phyloP scores from a whole-genome alignment of 192 early-diverging fungal species.

The Linderina pennispora region DNA sequence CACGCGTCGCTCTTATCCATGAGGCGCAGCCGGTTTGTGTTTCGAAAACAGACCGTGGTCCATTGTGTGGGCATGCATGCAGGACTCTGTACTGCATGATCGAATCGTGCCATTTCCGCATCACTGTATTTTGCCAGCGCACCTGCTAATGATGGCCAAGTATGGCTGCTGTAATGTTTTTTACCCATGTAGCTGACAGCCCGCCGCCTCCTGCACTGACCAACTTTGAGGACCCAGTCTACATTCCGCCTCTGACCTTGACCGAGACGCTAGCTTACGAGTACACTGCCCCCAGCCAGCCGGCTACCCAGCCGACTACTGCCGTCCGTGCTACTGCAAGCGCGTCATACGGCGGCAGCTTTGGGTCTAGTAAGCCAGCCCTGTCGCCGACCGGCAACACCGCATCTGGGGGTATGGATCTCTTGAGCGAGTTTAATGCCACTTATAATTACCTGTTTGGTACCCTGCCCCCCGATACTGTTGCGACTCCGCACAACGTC shows the following conservation, averaged over 20 bases:
- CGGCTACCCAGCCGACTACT: constrained; percentile 1
- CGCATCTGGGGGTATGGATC: constrained; percentile 3
- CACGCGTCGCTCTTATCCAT: neutral
- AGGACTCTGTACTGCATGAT: too few species aligned
- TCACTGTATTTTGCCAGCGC: too few species aligned
- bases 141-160: too few species aligned
- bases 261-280: constrained; percentile 38
- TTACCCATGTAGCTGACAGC: constrained; percentile 41
- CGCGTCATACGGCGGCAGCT: constrained; percentile 1
- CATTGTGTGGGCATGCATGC: too few species aligned
- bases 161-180: neutral
- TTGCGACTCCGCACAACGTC: neutral
- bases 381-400: neutral
- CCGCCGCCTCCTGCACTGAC: constrained; percentile 35
- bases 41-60: too few species aligned
- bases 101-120: too few species aligned
- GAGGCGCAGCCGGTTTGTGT: too few species aligned
- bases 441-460: constrained; percentile 41
- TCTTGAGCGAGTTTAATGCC: constrained; percentile 37
- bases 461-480: constrained; percentile 14
- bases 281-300: constrained; percentile 9
- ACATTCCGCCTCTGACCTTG: constrained; percentile 45
- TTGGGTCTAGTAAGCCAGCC: neutral
- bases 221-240: constrained; percentile 38
- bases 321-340: constrained; percentile 5